These are phyloP conservation scores for Sungouiella blattae DNA, from an alignment of 805 yeast species.

Conservation along the genomic window DNA sequence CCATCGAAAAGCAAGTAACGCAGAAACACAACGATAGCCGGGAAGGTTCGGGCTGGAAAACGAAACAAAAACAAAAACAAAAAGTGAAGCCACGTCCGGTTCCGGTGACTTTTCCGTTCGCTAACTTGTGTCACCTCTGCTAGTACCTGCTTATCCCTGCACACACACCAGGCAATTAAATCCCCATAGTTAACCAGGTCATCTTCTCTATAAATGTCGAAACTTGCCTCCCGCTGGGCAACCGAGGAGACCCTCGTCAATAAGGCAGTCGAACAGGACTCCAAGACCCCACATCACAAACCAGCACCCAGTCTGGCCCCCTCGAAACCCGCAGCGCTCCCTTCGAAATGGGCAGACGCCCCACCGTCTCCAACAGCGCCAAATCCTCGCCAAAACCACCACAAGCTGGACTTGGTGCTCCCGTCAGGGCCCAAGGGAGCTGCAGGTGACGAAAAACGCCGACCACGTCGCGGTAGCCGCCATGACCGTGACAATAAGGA, in stretches of 20 bases:
- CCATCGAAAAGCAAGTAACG: too few species aligned
- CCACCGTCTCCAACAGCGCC: neutral
- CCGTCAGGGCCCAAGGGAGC: too few species aligned
- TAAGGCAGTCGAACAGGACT: conserved; percentile 24
- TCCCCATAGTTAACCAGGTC: too few species aligned
- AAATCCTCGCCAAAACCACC: conserved; percentile 1
- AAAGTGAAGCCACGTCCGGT: too few species aligned
- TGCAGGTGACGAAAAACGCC: neutral
- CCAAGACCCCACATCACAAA: conserved; percentile 1
- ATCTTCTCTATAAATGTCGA: too few species aligned
- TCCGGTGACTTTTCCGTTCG: too few species aligned
- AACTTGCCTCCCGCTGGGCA: conserved; percentile 35
- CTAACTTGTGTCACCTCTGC: too few species aligned
- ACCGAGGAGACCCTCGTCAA: conserved; percentile 23
- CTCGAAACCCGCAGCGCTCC: conserved; percentile 17
- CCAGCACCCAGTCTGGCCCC: neutral
- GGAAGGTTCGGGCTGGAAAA: too few species aligned
- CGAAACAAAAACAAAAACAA: too few species aligned
- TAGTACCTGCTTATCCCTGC: too few species aligned
- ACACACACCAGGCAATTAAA: neutral
- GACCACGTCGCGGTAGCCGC: neutral
- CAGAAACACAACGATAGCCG: too few species aligned
- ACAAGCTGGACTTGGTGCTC: too few species aligned
- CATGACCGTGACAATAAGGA: conserved; percentile 5
- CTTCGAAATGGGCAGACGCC: conserved; percentile 34